phyloP scores from a whole-genome alignment of 2,329 filamentous ascomycete genomes.

The Beauveria caledonica region DNA sequence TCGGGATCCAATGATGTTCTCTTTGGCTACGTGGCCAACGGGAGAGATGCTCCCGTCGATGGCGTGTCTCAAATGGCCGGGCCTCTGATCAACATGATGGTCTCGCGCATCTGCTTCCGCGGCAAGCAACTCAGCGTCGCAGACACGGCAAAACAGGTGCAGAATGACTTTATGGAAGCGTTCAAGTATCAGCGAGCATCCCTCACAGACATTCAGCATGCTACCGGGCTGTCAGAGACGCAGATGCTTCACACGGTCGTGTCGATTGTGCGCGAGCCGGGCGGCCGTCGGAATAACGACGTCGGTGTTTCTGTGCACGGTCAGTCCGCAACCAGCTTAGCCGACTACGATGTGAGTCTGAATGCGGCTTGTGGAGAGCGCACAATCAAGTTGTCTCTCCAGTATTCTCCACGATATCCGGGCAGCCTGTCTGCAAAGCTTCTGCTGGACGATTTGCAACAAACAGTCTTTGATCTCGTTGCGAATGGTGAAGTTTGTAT shows the following conservation, averaged over 20 bases:
- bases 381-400: background rate
- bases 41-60: constrained; percentile 9
- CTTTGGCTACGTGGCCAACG: constrained; percentile 9
- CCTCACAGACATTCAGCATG: background rate
- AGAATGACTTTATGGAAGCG: background rate
- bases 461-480: background rate
- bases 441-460: background rate
- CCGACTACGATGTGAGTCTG: background rate
- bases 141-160: background rate
- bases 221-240: background rate
- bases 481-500: background rate
- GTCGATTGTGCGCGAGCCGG: background rate
- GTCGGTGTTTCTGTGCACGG: background rate
- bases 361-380: background rate
- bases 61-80: constrained; percentile 8
- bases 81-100: constrained; percentile 19
- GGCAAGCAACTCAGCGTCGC: background rate
- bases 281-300: background rate
- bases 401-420: background rate
- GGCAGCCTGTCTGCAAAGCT: background rate
- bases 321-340: background rate
- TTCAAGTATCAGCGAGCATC: background rate
- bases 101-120: background rate
- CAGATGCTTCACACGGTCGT: background rate
- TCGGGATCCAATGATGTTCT: constrained; percentile 8